These are phyloP conservation scores for Coemansia aciculifera DNA, from an alignment of 192 early-diverging fungal species.

Conservation along the genomic window DNA sequence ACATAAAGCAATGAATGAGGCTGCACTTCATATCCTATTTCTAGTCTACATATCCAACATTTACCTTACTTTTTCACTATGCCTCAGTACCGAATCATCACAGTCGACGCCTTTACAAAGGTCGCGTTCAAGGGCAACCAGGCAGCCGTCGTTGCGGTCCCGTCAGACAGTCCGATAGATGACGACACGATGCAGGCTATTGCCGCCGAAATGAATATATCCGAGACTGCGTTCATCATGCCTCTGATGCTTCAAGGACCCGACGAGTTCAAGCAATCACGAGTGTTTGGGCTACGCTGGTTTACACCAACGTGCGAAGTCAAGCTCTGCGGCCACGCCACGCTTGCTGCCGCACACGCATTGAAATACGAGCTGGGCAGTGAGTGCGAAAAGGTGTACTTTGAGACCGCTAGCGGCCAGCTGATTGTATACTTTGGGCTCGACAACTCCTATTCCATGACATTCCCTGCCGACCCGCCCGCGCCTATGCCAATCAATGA, in stretches of 20 bases:
- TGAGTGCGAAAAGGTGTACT: slow-evolving; percentile 8
- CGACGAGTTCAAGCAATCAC: slow-evolving; percentile 10
- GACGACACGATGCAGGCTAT: slow-evolving; percentile 21
- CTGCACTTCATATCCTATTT: not conserved
- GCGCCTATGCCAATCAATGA: slow-evolving; percentile 4
- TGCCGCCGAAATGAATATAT: slow-evolving; percentile 49
- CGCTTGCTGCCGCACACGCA: slow-evolving; percentile 43
- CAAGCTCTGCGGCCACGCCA: slow-evolving; percentile 54
- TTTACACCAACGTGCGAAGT: slow-evolving; percentile 50
- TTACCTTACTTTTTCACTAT: slow-evolving; percentile 4
- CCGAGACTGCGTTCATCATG: slow-evolving; percentile 54
- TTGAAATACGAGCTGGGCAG: slow-evolving; percentile 37
- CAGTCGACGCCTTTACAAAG: slow-evolving; percentile 38
- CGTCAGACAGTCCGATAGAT: slow-evolving; percentile 14
- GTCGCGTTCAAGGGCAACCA: slow-evolving; percentile 46
- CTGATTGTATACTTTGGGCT: not conserved
- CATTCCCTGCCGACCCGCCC: slow-evolving; percentile 19
- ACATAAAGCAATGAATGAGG: not conserved
- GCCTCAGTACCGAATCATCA: slow-evolving; percentile 31
- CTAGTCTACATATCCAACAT: not conserved
- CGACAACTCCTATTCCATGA: slow-evolving; percentile 5
- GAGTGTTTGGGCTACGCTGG: slow-evolving; percentile 42
- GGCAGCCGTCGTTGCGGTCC: slow-evolving; percentile 37
- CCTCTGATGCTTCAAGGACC: slow-evolving; percentile 8
- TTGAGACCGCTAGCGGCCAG: slow-evolving; percentile 42